Evolutionary conservation across 1,284 basidiomycete species (phyloP).

Genomic region (Sporisorium scitamineum): DNA sequence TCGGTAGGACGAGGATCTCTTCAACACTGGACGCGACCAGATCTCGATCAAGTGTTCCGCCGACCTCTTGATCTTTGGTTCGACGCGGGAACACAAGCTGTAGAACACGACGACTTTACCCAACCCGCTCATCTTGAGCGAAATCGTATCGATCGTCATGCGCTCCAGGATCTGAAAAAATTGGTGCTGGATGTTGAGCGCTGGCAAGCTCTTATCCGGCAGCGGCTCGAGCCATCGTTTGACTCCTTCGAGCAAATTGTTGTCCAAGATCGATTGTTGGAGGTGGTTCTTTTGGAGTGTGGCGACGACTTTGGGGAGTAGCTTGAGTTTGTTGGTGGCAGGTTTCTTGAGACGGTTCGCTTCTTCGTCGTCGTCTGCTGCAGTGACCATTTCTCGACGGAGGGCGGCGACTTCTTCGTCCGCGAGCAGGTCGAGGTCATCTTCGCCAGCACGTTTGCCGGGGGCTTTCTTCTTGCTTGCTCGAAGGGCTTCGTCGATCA

Average conservation of each 20-base stretch:
- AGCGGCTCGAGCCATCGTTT: conserved; percentile 93
- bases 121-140: conserved; percentile 89
- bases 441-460: conserved; percentile 52
- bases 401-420: conserved; percentile 90
- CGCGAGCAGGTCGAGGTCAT: conserved; percentile 82
- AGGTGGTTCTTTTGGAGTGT: conserved; percentile 91
- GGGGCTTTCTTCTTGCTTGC: conserved; percentile 54
- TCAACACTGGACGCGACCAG: conserved; percentile 68
- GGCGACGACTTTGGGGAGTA: conserved; percentile 90
- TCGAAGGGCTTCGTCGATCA: conserved; percentile 51
- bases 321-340: conserved; percentile 84
- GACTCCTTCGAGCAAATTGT: conserved; percentile 91
- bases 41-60: conserved; percentile 84
- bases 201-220: conserved; percentile 89
- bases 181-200: conserved; percentile 93
- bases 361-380: conserved; percentile 85
- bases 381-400: conserved; percentile 85
- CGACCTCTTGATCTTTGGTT: conserved; percentile 80
- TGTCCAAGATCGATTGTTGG: conserved; percentile 92
- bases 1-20: conserved; percentile 64
- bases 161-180: conserved; percentile 81
- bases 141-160: conserved; percentile 91
- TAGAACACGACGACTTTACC: conserved; percentile 96
- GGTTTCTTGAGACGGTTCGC: conserved; percentile 86
- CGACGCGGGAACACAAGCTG: conserved; percentile 87